phyloP scores from a whole-genome alignment of 75 land plant species.

The Cupressus sempervirens region DNA sequence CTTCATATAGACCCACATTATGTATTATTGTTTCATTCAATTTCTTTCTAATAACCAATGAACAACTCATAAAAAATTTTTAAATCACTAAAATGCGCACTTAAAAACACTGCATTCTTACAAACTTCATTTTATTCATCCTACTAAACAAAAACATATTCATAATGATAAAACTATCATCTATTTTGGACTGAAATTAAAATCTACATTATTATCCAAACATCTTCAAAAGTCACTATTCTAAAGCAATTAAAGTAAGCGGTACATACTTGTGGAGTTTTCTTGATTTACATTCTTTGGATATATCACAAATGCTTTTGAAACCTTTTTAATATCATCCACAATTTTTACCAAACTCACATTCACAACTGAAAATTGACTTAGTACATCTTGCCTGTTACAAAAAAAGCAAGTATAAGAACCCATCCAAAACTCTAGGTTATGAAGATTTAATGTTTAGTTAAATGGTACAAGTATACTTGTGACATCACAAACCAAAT shows the following conservation, averaged over 20 bases:
- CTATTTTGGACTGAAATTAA: not conserved
- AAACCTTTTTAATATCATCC: constrained; percentile 92
- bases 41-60: not conserved
- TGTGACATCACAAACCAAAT: not conserved
- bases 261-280: constrained; percentile 71
- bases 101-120: not conserved
- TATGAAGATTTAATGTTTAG: not conserved
- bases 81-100: not conserved
- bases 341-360: constrained; percentile 90
- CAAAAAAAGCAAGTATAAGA: constrained; percentile 1
- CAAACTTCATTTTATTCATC: not conserved
- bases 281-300: constrained; percentile 93
- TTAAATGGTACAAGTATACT: not conserved
- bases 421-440: constrained; percentile 3
- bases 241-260: not conserved
- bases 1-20: not conserved
- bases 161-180: not conserved
- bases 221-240: not conserved
- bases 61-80: not conserved
- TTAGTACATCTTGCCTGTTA: constrained; percentile 80
- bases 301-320: constrained; percentile 83
- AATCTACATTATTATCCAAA: not conserved
- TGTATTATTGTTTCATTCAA: not conserved
- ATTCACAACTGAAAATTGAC: constrained; percentile 94
- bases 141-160: not conserved